Conservation (phyloP, 2,329 filamentous ascomycete genomes). For the Talaromyces sp. region DNA sequence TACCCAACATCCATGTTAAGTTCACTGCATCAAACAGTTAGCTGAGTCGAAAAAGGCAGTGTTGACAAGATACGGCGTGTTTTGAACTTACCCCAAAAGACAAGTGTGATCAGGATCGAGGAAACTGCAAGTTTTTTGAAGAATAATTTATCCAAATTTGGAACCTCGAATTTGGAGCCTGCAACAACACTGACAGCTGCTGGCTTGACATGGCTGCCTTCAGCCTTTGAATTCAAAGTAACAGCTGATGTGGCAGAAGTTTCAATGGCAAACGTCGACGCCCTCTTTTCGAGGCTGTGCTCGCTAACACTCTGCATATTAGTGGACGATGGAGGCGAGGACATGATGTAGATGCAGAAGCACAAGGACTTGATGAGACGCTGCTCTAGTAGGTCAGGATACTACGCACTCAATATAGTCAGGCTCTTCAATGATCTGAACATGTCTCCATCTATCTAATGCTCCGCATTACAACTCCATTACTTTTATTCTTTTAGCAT, state of each 20-base stretch:
- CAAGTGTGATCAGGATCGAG: background rate
- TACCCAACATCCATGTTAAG: background rate
- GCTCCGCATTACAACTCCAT: background rate
- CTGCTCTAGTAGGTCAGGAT: background rate
- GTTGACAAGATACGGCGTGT: background rate
- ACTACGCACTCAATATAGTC: background rate
- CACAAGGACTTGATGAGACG: background rate
- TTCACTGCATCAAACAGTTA: background rate
- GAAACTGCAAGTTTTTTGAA: background rate
- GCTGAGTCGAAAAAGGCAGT: background rate
- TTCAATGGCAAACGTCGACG: background rate
- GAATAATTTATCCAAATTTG: background rate
- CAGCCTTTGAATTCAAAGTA: background rate
- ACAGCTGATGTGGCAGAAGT: background rate
- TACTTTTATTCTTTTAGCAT: background rate
- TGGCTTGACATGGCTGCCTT: background rate
- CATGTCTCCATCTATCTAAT: background rate
- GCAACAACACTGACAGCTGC: background rate
- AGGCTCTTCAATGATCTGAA: background rate
- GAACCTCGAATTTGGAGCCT: background rate
- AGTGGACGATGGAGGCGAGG: background rate
- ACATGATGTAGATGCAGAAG: background rate
- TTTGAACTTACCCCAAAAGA: background rate
- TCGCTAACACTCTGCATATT: background rate
- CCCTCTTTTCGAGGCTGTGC: background rate